These are phyloP conservation scores for Pseudogymnoascus sp. DNA, from an alignment of 2,329 filamentous ascomycete species.

Conservation along the genomic window DNA sequence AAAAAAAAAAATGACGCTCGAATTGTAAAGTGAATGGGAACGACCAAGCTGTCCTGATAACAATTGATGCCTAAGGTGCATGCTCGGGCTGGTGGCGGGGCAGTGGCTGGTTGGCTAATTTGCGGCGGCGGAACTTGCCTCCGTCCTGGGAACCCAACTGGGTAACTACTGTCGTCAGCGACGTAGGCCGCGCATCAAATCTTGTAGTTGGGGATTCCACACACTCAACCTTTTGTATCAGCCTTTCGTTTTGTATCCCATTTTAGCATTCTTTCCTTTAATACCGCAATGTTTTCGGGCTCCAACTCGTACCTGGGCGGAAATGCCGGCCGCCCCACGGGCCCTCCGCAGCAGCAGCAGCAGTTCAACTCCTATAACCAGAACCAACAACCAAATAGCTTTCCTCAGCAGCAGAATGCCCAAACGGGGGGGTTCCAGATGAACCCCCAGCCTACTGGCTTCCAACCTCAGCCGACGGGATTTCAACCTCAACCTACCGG, in stretches of 20 bases:
- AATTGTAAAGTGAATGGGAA: neutral
- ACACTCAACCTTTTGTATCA: slow-evolving; percentile 10
- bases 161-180: slow-evolving; percentile 8
- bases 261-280: slow-evolving; percentile 11
- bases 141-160: slow-evolving; percentile 5
- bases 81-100: neutral
- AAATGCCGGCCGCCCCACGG: slow-evolving; percentile 65
- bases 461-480: slow-evolving; percentile 38
- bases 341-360: slow-evolving; percentile 50
- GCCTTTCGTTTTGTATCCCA: slow-evolving; percentile 11
- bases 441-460: slow-evolving; percentile 22
- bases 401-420: slow-evolving; percentile 29
- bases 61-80: slow-evolving; percentile 1
- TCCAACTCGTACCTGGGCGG: slow-evolving; percentile 80
- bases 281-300: slow-evolving; percentile 71
- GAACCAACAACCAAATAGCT: slow-evolving; percentile 23
- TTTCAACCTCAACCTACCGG: slow-evolving; percentile 49
- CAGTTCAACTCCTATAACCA: slow-evolving; percentile 38
- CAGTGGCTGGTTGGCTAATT: slow-evolving; percentile 5
- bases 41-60: neutral
- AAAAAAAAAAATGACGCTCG: neutral
- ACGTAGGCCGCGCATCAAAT: slow-evolving; percentile 3
- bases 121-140: slow-evolving; percentile 6
- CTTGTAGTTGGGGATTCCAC: neutral
- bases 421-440: slow-evolving; percentile 20